phyloP scores from a whole-genome alignment of 2,329 filamentous ascomycete genomes.

The Ceratocystis albifundus region DNA sequence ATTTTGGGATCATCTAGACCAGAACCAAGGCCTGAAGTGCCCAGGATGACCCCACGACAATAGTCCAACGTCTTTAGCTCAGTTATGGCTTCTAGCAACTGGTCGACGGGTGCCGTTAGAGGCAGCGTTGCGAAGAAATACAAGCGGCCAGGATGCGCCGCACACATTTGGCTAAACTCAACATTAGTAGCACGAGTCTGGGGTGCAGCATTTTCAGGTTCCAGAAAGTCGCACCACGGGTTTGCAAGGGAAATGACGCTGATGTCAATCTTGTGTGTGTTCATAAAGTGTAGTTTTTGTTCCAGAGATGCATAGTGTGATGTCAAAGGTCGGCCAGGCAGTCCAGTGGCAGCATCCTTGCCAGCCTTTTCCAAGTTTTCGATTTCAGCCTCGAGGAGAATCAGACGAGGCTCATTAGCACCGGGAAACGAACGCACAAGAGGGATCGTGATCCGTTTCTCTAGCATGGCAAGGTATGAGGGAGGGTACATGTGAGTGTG shows the following conservation, averaged over 20 bases:
- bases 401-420: constrained; percentile 48
- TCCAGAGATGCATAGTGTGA: constrained; percentile 69
- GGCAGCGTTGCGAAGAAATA: constrained; percentile 79
- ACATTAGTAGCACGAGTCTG: constrained; percentile 51
- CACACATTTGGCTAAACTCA: constrained; percentile 64
- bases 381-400: constrained; percentile 47
- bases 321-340: constrained; percentile 71
- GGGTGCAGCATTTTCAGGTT: constrained; percentile 45
- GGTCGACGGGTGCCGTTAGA: constrained; percentile 52
- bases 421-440: constrained; percentile 56
- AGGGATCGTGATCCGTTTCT: constrained; percentile 51
- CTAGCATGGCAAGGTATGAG: constrained; percentile 49
- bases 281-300: constrained; percentile 80
- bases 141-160: constrained; percentile 51
- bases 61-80: constrained; percentile 50
- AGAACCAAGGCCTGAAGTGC: constrained; percentile 66
- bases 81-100: constrained; percentile 53
- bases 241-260: constrained; percentile 85
- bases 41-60: constrained; percentile 78
- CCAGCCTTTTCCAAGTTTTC: constrained; percentile 39
- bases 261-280: constrained; percentile 65
- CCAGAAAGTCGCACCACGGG: constrained; percentile 83
- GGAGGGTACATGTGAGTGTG: constrained; percentile 62
- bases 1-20: constrained; percentile 69
- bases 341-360: constrained; percentile 38